Conservation (phyloP, 208 protist genomes). For the Blastocrithidia nonstop region DNA sequence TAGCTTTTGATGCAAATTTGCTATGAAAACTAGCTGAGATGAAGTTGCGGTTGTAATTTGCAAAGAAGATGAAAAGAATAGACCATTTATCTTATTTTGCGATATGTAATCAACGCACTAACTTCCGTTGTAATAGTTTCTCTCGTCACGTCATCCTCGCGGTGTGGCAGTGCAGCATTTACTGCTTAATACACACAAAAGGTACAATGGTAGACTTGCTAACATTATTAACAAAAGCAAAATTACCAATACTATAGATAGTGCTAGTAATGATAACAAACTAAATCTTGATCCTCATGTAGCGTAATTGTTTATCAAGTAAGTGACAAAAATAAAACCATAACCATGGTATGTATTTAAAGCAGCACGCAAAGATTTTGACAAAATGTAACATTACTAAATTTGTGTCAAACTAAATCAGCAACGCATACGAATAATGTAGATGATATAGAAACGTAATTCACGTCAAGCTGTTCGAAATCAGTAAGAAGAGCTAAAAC, state of each 20-base stretch:
- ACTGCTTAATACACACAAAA: slow-evolving; percentile 24
- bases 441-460: slow-evolving; percentile 25
- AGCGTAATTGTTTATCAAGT: slow-evolving; percentile 24
- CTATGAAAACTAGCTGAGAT: slow-evolving; percentile 78
- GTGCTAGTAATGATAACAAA: no score
- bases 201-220: neutral
- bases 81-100: slow-evolving; percentile 46
- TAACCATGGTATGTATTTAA: slow-evolving; percentile 77
- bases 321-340: slow-evolving; percentile 38
- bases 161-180: slow-evolving; percentile 53
- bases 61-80: slow-evolving; percentile 14
- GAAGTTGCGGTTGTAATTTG: slow-evolving; percentile 63
- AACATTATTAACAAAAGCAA: neutral
- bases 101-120: slow-evolving; percentile 52
- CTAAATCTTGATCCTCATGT: no score
- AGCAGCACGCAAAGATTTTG: slow-evolving; percentile 36
- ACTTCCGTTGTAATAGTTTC: slow-evolving; percentile 43
- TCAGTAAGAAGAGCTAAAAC: slow-evolving; percentile 33
- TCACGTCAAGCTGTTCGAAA: slow-evolving; percentile 30
- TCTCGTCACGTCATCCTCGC: slow-evolving; percentile 33
- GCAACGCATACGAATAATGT: slow-evolving; percentile 35
- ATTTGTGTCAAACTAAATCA: slow-evolving; percentile 46
- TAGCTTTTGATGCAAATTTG: slow-evolving; percentile 61
- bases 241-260: neutral
- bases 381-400: slow-evolving; percentile 69